Conservation (phyloP, 257 asterid species). For the Capsicum baccatum region DNA sequence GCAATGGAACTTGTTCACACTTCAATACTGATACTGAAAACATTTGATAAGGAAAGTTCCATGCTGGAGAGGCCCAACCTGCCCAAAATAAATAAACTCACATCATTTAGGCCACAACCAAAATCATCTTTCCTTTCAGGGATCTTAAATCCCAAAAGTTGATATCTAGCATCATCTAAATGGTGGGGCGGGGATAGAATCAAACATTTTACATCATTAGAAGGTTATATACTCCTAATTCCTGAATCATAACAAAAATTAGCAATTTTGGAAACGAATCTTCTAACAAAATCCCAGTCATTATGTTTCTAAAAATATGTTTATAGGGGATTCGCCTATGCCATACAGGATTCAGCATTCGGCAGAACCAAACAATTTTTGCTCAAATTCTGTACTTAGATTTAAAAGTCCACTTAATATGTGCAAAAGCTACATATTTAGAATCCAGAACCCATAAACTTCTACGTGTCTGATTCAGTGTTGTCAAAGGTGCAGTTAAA, state of each 20-base stretch:
- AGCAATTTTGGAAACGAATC: neutral
- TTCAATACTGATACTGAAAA: neutral
- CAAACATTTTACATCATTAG: neutral
- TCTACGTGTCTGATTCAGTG: no score
- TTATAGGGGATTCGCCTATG: no score
- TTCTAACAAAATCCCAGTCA: neutral
- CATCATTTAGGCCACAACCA: neutral
- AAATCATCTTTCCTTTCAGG: neutral
- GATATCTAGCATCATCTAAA: neutral
- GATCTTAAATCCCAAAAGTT: neutral
- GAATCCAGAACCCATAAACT: neutral
- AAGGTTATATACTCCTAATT: neutral
- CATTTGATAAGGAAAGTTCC: neutral
- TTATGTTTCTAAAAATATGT: neutral
- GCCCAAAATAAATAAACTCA: neutral
- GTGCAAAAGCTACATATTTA: neutral
- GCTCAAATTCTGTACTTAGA: no score
- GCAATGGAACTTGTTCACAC: neutral
- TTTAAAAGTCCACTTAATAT: no score
- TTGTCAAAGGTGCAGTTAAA: no score
- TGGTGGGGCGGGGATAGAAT: neutral
- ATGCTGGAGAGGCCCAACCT: conserved; percentile 17
- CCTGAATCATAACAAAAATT: neutral
- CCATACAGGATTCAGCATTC: no score
- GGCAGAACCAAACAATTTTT: no score